Evolutionary conservation across 495 filamentous ascomycete species (phyloP), one percentile per base, ranked within the genome.

Genomic region (Barbatosphaeria neglecta): DNA sequence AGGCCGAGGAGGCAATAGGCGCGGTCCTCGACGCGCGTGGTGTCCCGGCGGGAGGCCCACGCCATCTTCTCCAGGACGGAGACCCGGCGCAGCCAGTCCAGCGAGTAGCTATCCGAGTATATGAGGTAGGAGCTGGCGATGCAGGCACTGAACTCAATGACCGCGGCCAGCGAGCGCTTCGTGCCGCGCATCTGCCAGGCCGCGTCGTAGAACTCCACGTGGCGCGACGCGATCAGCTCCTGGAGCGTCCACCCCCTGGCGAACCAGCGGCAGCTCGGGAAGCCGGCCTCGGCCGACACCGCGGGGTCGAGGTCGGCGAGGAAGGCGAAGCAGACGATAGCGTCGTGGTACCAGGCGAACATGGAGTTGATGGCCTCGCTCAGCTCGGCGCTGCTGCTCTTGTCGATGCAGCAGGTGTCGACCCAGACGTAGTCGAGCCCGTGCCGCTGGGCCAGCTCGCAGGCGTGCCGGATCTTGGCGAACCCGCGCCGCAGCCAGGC

Each of bases 311-410:
- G 39, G 38, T 59, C 58, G 11, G 41, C 39, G 3, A 63, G 44
- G 46, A 54, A 61, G 13, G 51, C 51, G 41, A 51, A 61, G 43
- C 60, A 61, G 16, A 57, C 49, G 1, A 13, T n/a, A 10, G 58
- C 40, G 0, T 45, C 19, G 6, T 42, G 40, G 42, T 61, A 63
- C 52, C 46, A 58, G 9, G 51, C 40, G 27, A 50, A 45, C 57
- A 55, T 47, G 35, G 31, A 35, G 31, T 35, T 35, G 31, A n/a
- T 35, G 31, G 31, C 31, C 31, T 35, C 31, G 9, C 13, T n/a
- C 16, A 35, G 31, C 13, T 35, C 31, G 9, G 31, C 9, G 31
- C 31, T 35, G 13, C 13, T 35, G 31, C 10, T 15, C 31, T 35
- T 35, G 11, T 35, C 31, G 31, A 35, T 35, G 31, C 31, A 35